Percentiles rank a stretch among this genome's conserved stretches.
These are phyloP conservation scores for Tausonia pullulans DNA, from an alignment of 1,284 basidiomycete species.

Conservation along the genomic window DNA sequence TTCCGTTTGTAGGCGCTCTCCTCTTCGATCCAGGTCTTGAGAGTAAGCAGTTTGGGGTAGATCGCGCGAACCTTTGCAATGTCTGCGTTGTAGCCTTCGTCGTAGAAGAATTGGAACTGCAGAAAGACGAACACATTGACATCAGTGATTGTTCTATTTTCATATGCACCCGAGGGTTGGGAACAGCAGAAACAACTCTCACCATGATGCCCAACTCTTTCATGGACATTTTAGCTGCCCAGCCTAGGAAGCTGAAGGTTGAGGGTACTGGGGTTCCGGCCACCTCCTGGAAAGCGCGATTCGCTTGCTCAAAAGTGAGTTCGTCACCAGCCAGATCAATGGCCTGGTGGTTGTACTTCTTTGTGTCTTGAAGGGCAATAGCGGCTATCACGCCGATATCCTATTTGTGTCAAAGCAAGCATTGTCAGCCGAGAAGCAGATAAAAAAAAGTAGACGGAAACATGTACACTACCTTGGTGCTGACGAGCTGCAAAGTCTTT, in stretches of 20 bases:
- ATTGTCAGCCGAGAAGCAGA: not conserved
- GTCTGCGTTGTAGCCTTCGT: conserved; percentile 10
- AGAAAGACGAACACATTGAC: not conserved
- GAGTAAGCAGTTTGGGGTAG: not conserved
- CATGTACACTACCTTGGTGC: conserved; percentile 2
- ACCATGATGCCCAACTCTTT: conserved; percentile 7
- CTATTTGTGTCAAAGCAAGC: not conserved
- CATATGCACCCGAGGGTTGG: not conserved
- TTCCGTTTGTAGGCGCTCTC: not conserved
- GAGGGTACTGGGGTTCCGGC: not conserved
- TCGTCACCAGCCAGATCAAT: conserved; percentile 12
- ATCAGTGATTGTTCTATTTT: not conserved
- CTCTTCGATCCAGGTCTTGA: not conserved
- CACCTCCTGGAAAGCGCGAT: not conserved
- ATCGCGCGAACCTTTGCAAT: conserved; percentile 1
- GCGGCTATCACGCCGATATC: conserved; percentile 14
- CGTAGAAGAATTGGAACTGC: conserved; percentile 1
- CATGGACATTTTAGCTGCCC: not conserved
- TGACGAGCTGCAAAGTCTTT: conserved; percentile 9
- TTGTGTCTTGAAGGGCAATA: conserved; percentile 1
- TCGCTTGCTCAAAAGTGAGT: conserved; percentile 1
- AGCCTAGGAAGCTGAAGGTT: not conserved
- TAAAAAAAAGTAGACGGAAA: not conserved
- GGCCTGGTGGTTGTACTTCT: conserved; percentile 3
- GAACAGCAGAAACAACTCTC: not conserved